Evolutionary conservation across 768 basidiomycete species (phyloP).

Genomic region (Exidia glandulosa): DNA sequence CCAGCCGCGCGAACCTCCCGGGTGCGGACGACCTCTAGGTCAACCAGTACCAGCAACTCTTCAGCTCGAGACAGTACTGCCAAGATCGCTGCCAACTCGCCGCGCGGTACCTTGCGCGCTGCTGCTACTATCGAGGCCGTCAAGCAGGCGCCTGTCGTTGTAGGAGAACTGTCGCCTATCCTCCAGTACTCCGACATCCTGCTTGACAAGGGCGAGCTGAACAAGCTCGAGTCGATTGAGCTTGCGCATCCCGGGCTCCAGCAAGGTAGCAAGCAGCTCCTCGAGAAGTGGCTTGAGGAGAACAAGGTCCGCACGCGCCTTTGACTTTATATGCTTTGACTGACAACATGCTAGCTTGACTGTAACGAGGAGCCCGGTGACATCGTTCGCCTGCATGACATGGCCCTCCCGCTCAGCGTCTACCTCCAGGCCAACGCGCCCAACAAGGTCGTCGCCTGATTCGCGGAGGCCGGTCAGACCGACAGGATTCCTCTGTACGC

Average conservation of each 20-base stretch:
- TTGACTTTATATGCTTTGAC: neutral
- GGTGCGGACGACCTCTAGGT: constrained; percentile 96
- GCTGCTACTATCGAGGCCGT: constrained; percentile 93
- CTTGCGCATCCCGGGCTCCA: constrained; percentile 91
- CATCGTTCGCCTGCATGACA: constrained; percentile 86
- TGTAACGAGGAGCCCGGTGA: constrained; percentile 98
- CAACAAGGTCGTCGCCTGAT: constrained; percentile 98
- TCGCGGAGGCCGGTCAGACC: constrained; percentile 96
- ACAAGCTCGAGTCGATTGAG: constrained; percentile 91
- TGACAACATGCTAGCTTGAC: constrained; percentile 51
- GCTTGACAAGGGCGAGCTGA: constrained; percentile 97
- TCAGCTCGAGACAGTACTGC: constrained; percentile 82
- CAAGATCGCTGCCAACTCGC: constrained; percentile 96
- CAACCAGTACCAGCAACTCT: constrained; percentile 86
- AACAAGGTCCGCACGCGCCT: constrained; percentile 62
- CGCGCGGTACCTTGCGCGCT: constrained; percentile 91
- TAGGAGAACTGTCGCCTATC: constrained; percentile 88
- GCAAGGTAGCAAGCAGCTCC: constrained; percentile 90
- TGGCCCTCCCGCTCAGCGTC: constrained; percentile 94
- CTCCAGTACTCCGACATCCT: constrained; percentile 97
- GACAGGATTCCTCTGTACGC: constrained; percentile 97
- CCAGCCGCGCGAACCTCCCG: constrained; percentile 89
- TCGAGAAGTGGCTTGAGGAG: constrained; percentile 99
- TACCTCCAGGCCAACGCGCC: constrained; percentile 96
- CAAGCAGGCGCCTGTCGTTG: constrained; percentile 85